These are phyloP conservation scores for Tolypocladium cylindrosporum DNA, from an alignment of 2,329 filamentous ascomycete genomes.

Conservation along the genomic window DNA sequence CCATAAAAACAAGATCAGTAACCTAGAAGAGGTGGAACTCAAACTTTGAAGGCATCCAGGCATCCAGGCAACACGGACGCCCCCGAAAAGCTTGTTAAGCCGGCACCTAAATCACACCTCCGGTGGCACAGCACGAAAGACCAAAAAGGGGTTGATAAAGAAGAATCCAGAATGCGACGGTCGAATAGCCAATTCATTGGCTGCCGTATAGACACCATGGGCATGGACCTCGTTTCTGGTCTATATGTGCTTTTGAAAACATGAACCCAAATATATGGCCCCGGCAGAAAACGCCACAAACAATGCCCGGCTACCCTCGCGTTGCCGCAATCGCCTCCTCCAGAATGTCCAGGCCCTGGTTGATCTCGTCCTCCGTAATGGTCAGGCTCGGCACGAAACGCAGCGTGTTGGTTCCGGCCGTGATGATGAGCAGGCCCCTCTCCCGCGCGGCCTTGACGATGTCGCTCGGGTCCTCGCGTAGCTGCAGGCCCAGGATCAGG, in stretches of 20 bases:
- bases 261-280: not conserved
- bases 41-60: too few relatives aligned
- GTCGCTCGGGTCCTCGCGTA: slow-evolving; percentile 59
- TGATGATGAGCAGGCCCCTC: slow-evolving; percentile 81
- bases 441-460: slow-evolving; percentile 82
- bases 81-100: too few relatives aligned
- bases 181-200: not conserved
- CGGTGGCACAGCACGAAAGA: too few relatives aligned
- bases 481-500: slow-evolving; percentile 77
- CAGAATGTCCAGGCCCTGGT: slow-evolving; percentile 65
- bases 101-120: too few relatives aligned
- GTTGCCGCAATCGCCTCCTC: slow-evolving; percentile 51
- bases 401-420: slow-evolving; percentile 83
- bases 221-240: not conserved
- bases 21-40: too few relatives aligned
- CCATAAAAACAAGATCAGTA: too few relatives aligned
- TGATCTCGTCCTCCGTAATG: slow-evolving; percentile 72
- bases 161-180: not conserved
- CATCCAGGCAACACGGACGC: too few relatives aligned
- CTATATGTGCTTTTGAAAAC: not conserved
- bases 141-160: too few relatives aligned
- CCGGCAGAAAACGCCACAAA: not conserved
- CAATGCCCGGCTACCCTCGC: slow-evolving; percentile 10
- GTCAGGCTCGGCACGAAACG: slow-evolving; percentile 83
- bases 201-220: not conserved